Conservation (phyloP, 2,329 filamentous ascomycete genomes). For the Penicillium sp. region DNA sequence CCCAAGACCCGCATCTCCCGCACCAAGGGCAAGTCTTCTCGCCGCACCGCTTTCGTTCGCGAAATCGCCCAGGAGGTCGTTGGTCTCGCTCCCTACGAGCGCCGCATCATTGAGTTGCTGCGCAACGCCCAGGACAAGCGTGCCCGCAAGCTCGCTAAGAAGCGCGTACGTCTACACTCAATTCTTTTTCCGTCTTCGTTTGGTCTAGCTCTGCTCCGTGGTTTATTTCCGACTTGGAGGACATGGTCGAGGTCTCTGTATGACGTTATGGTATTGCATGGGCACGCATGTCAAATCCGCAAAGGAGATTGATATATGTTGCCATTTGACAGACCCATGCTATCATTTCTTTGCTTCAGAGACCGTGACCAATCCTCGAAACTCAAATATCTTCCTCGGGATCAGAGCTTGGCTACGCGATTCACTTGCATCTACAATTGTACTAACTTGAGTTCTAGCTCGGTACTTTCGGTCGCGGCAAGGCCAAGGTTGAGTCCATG, state of each 20-base stretch:
- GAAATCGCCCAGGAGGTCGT: slow-evolving; percentile 98
- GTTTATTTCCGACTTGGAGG: neutral
- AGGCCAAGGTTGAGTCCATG: slow-evolving; percentile 99
- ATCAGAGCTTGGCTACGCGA: neutral
- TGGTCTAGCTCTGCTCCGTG: neutral
- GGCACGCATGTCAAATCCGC: neutral
- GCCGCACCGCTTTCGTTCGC: slow-evolving; percentile 93
- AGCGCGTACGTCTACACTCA: slow-evolving; percentile 66
- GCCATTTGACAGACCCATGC: neutral
- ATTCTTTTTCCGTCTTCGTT: neutral
- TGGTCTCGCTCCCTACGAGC: slow-evolving; percentile 93
- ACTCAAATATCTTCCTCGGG: too few species aligned
- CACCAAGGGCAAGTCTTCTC: slow-evolving; percentile 94
- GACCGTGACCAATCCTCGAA: neutral
- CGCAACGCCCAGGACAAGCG: slow-evolving; percentile 99
- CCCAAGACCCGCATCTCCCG: slow-evolving; percentile 73
- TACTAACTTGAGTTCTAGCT: slow-evolving; percentile 54
- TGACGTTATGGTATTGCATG: slow-evolving; percentile 3
- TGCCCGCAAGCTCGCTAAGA: slow-evolving; percentile 98
- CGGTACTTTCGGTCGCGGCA: slow-evolving; percentile 97
- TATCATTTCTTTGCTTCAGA: neutral
- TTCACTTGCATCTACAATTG: neutral
- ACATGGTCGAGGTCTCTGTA: neutral
- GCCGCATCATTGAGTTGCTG: slow-evolving; percentile 97
- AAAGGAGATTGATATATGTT: neutral